Conservation (phyloP, 2,329 filamentous ascomycete genomes). For the Fusarium pseudonygamai region DNA sequence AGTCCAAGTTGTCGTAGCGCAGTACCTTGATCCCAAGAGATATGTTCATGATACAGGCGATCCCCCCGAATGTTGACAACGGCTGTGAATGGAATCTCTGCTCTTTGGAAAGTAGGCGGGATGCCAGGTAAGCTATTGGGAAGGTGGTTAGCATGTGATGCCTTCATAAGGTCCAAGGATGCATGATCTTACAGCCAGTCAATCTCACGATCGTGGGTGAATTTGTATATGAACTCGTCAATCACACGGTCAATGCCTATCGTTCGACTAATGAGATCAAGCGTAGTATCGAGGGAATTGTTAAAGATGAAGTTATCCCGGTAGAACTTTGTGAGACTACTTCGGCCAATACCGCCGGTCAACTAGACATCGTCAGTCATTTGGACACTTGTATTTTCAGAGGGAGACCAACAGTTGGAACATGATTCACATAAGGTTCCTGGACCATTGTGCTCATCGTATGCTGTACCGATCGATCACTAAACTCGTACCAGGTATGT, state of each 20-base stretch:
- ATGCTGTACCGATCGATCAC: slow-evolving; percentile 70
- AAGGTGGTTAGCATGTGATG: not conserved
- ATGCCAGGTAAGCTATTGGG: slow-evolving; percentile 58
- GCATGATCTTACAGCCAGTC: slow-evolving; percentile 70
- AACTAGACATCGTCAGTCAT: slow-evolving; percentile 45
- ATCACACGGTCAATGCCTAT: slow-evolving; percentile 77
- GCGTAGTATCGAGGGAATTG: slow-evolving; percentile 72
- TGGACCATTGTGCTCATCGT: slow-evolving; percentile 85
- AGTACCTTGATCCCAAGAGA: slow-evolving; percentile 74
- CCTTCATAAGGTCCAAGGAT: accelerated
- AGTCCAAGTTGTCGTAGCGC: slow-evolving; percentile 67
- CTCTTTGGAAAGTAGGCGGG: slow-evolving; percentile 61
- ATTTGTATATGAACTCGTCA: slow-evolving; percentile 74
- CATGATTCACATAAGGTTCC: slow-evolving; percentile 81
- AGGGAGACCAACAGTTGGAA: slow-evolving; percentile 66
- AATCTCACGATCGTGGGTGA: slow-evolving; percentile 69
- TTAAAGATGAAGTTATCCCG: slow-evolving; percentile 77
- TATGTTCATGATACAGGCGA: slow-evolving; percentile 72
- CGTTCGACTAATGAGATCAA: slow-evolving; percentile 77
- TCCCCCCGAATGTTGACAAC: slow-evolving; percentile 73
- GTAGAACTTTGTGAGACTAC: slow-evolving; percentile 73
- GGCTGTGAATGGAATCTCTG: slow-evolving; percentile 68
- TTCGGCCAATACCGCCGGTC: slow-evolving; percentile 75
- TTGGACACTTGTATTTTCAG: accelerated
- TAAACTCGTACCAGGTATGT: slow-evolving; percentile 78